Evolutionary conservation across 1,284 basidiomycete species (phyloP).

Genomic region (Stygiomarasmius scandens): DNA sequence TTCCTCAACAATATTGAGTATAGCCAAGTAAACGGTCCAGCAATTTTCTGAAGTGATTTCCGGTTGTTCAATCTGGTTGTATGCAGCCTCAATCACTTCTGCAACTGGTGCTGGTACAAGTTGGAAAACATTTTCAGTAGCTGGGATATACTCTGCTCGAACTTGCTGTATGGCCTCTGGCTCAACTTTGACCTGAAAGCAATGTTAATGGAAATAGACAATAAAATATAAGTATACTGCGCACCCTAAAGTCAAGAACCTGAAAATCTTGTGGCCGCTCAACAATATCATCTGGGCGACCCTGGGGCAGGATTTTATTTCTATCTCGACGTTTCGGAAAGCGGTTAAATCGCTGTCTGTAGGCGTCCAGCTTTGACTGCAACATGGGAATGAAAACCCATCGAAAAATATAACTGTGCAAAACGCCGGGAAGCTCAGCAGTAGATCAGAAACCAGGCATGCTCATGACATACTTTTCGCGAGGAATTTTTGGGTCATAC

Average conservation of each 20-base stretch:
- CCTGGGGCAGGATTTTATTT: slow-evolving; percentile 24
- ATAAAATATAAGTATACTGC: not conserved
- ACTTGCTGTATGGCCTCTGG: not conserved
- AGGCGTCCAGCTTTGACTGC: slow-evolving; percentile 27
- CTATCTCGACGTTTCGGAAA: slow-evolving; percentile 13
- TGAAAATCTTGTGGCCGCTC: slow-evolving; percentile 11
- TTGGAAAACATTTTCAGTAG: slow-evolving; percentile 14
- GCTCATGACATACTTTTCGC: slow-evolving; percentile 27
- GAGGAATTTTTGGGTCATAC: slow-evolving; percentile 21
- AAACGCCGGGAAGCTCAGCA: not conserved
- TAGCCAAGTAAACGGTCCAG: not conserved
- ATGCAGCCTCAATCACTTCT: not conserved
- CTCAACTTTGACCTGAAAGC: slow-evolving; percentile 1
- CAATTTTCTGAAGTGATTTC: not conserved
- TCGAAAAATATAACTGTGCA: slow-evolving; percentile 26
- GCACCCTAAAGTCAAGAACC: slow-evolving; percentile 18
- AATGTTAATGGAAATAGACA: not conserved
- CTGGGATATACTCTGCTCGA: slow-evolving; percentile 7
- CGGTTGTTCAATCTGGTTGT: not conserved
- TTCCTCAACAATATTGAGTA: not conserved
- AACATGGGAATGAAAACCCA: slow-evolving; percentile 35
- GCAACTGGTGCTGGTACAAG: slow-evolving; percentile 11
- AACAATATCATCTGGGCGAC: slow-evolving; percentile 14
- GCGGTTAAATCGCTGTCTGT: slow-evolving; percentile 10
- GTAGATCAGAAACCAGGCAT: not conserved